Evolutionary conservation across 371 early-diverging fungal genomes (phyloP).

Genomic region (Syncephalis plumigaleata): DNA sequence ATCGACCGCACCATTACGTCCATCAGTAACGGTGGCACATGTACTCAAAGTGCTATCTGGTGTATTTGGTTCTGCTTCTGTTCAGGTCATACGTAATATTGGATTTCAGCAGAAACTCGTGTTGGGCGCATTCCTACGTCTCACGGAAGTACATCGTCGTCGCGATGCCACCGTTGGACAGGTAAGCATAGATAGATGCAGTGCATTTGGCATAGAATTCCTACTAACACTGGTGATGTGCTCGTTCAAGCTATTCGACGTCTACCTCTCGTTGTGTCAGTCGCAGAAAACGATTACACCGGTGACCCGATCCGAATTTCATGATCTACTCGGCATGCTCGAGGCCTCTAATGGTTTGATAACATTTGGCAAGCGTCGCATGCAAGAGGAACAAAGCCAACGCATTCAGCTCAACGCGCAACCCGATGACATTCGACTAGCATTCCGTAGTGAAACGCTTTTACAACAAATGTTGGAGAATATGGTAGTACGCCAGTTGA

Average conservation of each 20-base stretch:
- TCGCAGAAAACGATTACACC: conserved; percentile 28
- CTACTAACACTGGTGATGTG: too few species aligned
- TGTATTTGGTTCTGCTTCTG: conserved; percentile 40
- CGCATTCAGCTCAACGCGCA: too few species aligned
- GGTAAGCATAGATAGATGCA: conserved; percentile 20
- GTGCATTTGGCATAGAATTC: too few species aligned
- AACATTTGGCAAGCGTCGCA: conserved; percentile 15
- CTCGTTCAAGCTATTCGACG: conserved; percentile 36
- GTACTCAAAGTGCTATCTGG: conserved; percentile 46
- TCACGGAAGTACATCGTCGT: conserved; percentile 20
- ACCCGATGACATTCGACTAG: too few species aligned
- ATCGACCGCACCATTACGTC: neutral
- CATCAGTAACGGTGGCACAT: conserved; percentile 51
- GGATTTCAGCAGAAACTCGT: conserved; percentile 71
- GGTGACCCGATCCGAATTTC: conserved; percentile 55
- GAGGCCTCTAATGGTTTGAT: conserved; percentile 51
- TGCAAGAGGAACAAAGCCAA: too few species aligned
- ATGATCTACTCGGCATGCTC: conserved; percentile 49
- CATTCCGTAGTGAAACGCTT: too few species aligned
- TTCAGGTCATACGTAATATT: conserved; percentile 39
- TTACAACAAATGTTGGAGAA: too few species aligned
- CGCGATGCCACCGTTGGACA: conserved; percentile 24
- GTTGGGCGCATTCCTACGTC: conserved; percentile 26
- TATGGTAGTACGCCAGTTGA: too few species aligned
- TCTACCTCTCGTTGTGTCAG: conserved; percentile 29